Evolutionary conservation across 352 stramenopile species (phyloP), one percentile per base, ranked within the genome.

Genomic region (Discostella stelligera): DNA sequence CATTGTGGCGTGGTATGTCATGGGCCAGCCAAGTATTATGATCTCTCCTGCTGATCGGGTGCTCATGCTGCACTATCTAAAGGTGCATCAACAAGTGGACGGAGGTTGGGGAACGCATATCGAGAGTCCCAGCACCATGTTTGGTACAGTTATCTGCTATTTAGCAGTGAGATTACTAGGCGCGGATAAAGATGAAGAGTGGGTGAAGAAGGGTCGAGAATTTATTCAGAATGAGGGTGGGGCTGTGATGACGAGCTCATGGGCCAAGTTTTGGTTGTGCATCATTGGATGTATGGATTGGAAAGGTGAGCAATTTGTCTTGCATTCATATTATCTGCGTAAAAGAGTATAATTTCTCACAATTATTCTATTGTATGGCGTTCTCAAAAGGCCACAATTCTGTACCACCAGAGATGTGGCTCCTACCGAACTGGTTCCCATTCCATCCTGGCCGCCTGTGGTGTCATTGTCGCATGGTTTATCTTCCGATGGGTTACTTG

Each of bases 391-490:
- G 83, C 56, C 86, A 93, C 70, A 96, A 96, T 76, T 91, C 85
- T 39, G 85, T 95, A 11, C 94, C 94, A 20, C 87, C 92, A 10
- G 94, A 97, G 86, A 94, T 97, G 90, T 97, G 93, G 93, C 72
- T 96, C 9, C 82, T 97, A 25, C 94, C 94, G 8, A 89, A 91
- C 46, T 97, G 94, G 94, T 95, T 95, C 73, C 93, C 94, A 10
- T 96, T 97, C 72, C 94, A 97, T 83, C 94, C 94, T 20, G 91
- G 92, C 60, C 77, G 93, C 14, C 90, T 97, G 73, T 97, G 94
- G 94, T 97, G 94, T 73, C 94, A 97, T 82, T 94, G 85, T 48
- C 83, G 94, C 44, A 97, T 97, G 94, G 94, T 97, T 18, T 97
- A 97, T 82, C 79, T 97, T n/a, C 94, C 94, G n/a, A 97, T 97